phyloP scores from a whole-genome alignment of 768 basidiomycete genomes.

The Zangia roseola region DNA sequence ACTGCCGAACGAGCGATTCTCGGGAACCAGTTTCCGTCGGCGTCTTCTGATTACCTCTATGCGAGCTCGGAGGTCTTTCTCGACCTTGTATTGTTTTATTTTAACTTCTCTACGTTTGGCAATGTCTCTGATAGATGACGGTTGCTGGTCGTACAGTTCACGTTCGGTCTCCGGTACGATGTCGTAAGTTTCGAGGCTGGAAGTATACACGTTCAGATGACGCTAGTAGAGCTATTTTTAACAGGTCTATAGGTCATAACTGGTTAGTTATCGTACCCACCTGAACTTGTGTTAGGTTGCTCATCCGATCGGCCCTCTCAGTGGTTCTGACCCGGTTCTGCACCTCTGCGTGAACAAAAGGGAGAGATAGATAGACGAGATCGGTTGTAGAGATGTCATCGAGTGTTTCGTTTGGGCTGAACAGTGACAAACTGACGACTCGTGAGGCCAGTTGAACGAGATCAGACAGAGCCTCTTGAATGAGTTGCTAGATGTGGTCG shows the following conservation, averaged over 20 bases:
- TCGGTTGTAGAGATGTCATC: conserved; percentile 81
- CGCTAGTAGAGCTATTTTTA: conserved; percentile 36
- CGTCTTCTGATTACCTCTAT: conserved; percentile 65
- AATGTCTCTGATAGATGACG: conserved; percentile 56
- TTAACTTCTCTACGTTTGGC: conserved; percentile 79
- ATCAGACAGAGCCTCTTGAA: conserved; percentile 55
- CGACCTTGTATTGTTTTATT: conserved; percentile 86
- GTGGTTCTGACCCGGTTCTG: conserved; percentile 56
- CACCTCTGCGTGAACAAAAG: conserved; percentile 66
- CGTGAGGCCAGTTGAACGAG: conserved; percentile 52
- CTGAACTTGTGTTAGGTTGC: conserved; percentile 52
- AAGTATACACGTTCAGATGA: conserved; percentile 47
- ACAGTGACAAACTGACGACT: conserved; percentile 62
- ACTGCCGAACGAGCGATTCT: conserved; percentile 42
- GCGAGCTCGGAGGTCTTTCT: conserved; percentile 71
- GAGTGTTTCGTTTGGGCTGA: conserved; percentile 80
- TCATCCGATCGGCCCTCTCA: conserved; percentile 57
- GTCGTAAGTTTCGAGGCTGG: conserved; percentile 59
- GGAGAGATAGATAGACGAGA: conserved; percentile 72
- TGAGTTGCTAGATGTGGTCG: conserved; percentile 48
- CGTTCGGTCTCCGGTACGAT: conserved; percentile 64
- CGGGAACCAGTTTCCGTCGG: conserved; percentile 39
- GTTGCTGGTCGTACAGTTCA: conserved; percentile 48
- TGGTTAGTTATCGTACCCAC: conserved; percentile 40
- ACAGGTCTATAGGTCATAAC: not conserved